Evolutionary conservation across 2,329 filamentous ascomycete species (phyloP), one percentile per base, ranked within the genome.

Genomic region (Pestalotiopsis sp.): DNA sequence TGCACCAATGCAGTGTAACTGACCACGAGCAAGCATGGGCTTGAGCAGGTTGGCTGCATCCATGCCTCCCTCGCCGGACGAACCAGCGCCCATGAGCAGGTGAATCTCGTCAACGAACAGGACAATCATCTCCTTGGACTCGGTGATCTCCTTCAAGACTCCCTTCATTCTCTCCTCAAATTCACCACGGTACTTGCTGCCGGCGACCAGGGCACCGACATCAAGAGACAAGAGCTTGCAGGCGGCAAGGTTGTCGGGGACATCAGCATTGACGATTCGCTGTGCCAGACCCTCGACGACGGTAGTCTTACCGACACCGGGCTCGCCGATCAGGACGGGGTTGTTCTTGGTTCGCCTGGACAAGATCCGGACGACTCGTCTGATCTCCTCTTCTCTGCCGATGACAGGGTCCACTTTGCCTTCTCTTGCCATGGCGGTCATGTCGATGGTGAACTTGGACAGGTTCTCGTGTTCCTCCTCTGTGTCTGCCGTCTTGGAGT

Each of bases 91-190:
- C 96, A 99, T 99, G 71, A 99, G 90, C 71, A 99, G 87, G 83
- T 99, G 96, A 73, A 99, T 99, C 81, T 99, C 96, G 81, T 99
- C 96, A 73, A 99, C 96, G 75, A 99, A 99, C 71, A 99, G 90
- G 66, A 99, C 92, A 77, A 99, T 98, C 86, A 95, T 97, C 68
- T 98, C 95, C 79, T 96, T 97, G 65, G 94, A 94, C 68, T 97
- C 91, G 74, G 95, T 89, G 69, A 99, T 97, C 83, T 99, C 96
- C 81, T 98, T 99, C 75, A 99, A 82, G 4, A 99, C 96, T 67
- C 95, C 95, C 88, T 99, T 99, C 95, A 99, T 98, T 75, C 96
- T 90, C 86, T 99, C 96, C 80, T 99, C 96, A 70, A 99, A 99
- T 80, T 99, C 96, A 84, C 96, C 96, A 64, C 96, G 91, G 84